Base-by-base conservation (phyloP, 768 basidiomycete genomes). In the Tephrocybe rancida region DNA sequence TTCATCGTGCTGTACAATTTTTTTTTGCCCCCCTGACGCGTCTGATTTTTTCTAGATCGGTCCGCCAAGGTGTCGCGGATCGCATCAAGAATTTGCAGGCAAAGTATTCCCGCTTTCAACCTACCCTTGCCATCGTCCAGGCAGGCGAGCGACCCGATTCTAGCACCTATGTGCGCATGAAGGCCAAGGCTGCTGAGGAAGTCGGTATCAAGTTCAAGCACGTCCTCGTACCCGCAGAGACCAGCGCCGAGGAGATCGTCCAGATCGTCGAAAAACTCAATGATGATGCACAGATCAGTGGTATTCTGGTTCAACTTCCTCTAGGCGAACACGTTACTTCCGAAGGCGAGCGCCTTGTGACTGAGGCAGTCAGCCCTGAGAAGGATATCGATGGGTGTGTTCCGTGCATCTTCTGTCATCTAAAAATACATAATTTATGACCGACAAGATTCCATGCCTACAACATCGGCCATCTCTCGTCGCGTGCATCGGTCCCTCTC, bases 361-460 rank as follows among this genome's bases (percentile, higher is more conserved):
- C 95, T n/a, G 96, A 98, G 70, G 88, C 92, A 10, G 86, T 99
- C 55, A 90, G 86, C 54, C 93, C 94, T 16, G 83, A 88, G 68
- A 99, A 99, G 74, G 97, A 99, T 62, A 89, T 99, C 55, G 97
- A 99, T 70, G 97, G 95, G 92, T 95, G 62, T 51, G 80, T 16
- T 41, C 6, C 3, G 39, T 8, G 22, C 70, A 44, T 35, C 42
- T 21, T 47, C 50, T 38, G n/a, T n/a, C n/a, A 41, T 44, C 41
- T 38, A 30, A 34, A 32, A 41, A 54, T 53, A 44, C 26, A 19
- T 37, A 22, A 41, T 54, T 37, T 44, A 51, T 14, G 42, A n/a
- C 34, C 14, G 39, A 32, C 29, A 37, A 95, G 96, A 24, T 99
- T 99, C 79, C 94, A 98, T 74, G 94, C 96, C 4, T 95, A 96